Percentiles rank a stretch among this genome's conserved stretches.
These are phyloP conservation scores for Eucalyptus virginea DNA, from an alignment of 345 rosid species.

Conservation along the genomic window DNA sequence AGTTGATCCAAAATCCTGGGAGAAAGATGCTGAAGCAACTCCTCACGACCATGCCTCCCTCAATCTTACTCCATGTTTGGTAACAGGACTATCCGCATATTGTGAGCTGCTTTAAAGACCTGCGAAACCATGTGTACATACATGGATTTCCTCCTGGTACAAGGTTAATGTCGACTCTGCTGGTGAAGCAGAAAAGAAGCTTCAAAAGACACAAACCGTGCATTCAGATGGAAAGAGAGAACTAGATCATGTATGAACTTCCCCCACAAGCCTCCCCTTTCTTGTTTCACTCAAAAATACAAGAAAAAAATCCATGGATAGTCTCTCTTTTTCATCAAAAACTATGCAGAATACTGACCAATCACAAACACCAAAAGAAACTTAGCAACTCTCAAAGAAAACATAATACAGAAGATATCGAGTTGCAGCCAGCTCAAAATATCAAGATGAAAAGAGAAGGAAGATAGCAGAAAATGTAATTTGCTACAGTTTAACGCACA, in stretches of 20 bases:
- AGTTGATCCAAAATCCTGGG: neutral
- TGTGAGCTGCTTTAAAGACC: neutral
- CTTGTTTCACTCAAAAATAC: neutral
- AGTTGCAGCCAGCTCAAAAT: neutral
- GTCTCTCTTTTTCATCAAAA: neutral
- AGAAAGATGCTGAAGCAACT: neutral
- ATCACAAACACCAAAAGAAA: neutral
- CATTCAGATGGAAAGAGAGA: neutral
- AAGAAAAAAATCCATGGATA: neutral
- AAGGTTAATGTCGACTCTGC: neutral
- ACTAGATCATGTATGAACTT: slow-evolving; percentile 2
- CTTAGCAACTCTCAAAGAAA: neutral
- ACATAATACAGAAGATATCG: neutral
- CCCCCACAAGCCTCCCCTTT: neutral
- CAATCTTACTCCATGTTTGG: neutral
- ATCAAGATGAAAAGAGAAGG: neutral
- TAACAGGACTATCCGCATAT: neutral
- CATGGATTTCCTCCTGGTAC: neutral
- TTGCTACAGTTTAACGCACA: neutral
- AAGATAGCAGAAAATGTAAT: neutral
- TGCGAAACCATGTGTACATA: neutral
- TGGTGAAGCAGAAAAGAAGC: neutral
- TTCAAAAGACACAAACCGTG: neutral
- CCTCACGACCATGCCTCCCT: neutral
- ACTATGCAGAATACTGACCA: neutral